A percentile compares a stretch with the other conserved stretches of the same genome.
phyloP scores from a whole-genome alignment of 2,329 filamentous ascomycete genomes.

The Fusarium pininemorale region DNA sequence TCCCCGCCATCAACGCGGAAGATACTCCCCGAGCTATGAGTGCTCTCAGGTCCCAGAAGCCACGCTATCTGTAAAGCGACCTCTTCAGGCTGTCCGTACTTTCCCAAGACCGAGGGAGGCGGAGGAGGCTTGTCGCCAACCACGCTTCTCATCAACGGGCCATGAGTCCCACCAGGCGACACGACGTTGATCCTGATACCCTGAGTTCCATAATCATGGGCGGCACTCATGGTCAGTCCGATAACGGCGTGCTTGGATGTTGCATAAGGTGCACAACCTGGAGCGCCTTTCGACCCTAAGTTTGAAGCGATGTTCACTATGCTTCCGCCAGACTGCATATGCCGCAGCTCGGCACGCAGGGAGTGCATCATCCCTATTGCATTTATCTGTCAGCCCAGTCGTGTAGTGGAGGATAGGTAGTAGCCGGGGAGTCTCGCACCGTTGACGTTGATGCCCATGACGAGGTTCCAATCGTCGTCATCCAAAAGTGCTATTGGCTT shows the following conservation, averaged over 20 bases:
- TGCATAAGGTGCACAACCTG: neutral
- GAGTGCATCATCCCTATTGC: neutral
- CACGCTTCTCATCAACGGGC: neutral
- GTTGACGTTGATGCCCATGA: neutral
- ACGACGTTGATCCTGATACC: neutral
- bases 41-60: neutral
- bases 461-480: neutral
- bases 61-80: neutral
- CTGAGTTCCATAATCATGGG: neutral
- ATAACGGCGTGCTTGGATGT: neutral
- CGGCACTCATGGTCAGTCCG: neutral
- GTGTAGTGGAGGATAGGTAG: accelerated
- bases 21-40: neutral
- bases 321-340: neutral
- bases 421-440: neutral
- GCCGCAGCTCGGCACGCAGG: neutral
- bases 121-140: neutral
- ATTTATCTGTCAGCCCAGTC: neutral
- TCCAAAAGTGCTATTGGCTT: neutral
- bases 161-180: neutral
- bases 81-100: neutral
- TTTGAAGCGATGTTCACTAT: neutral
- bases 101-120: neutral
- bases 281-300: neutral
- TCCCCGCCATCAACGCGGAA: neutral